These are phyloP conservation scores for Fonsecaea erecta DNA, from an alignment of 2,329 filamentous ascomycete genomes.

Conservation along the genomic window DNA sequence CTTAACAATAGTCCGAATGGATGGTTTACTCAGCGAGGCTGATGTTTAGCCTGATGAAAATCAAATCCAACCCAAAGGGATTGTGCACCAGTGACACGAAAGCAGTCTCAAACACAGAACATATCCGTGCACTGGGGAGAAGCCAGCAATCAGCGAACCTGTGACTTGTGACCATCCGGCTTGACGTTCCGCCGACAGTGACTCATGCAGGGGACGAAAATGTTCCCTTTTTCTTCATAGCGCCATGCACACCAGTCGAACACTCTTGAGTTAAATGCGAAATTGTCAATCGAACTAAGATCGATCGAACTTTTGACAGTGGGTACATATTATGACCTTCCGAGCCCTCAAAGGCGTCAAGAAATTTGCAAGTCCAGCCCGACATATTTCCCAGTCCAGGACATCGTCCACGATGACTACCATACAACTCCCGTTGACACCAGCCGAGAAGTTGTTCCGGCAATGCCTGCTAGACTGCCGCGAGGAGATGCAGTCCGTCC, in stretches of 20 bases:
- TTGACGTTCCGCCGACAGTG: neutral
- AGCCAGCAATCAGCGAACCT: neutral
- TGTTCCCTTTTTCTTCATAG: neutral
- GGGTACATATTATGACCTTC: slow-evolving; percentile 18
- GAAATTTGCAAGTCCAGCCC: neutral
- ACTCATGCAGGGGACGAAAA: neutral
- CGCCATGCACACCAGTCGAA: neutral
- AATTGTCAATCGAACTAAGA: neutral
- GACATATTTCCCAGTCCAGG: neutral
- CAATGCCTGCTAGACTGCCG: slow-evolving; percentile 38
- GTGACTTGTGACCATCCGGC: neutral
- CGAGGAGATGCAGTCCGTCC: slow-evolving; percentile 25
- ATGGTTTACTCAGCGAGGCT: slow-evolving; percentile 4
- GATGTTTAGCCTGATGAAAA: slow-evolving; percentile 10
- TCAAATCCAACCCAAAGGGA: neutral
- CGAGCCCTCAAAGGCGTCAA: neutral
- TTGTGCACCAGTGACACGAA: neutral
- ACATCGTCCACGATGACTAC: slow-evolving; percentile 22
- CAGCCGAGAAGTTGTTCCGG: slow-evolving; percentile 37
- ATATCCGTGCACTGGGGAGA: neutral
- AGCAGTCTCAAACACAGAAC: neutral
- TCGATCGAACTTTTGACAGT: neutral
- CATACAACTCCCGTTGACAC: slow-evolving; percentile 27
- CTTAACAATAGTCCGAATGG: neutral
- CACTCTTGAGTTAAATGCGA: slow-evolving; percentile 2